A percentile compares a stretch with the other conserved stretches of the same genome.
Evolutionary conservation across 1,139 yeast species (phyloP).

Genomic region (Debaryomyces coudertii): DNA sequence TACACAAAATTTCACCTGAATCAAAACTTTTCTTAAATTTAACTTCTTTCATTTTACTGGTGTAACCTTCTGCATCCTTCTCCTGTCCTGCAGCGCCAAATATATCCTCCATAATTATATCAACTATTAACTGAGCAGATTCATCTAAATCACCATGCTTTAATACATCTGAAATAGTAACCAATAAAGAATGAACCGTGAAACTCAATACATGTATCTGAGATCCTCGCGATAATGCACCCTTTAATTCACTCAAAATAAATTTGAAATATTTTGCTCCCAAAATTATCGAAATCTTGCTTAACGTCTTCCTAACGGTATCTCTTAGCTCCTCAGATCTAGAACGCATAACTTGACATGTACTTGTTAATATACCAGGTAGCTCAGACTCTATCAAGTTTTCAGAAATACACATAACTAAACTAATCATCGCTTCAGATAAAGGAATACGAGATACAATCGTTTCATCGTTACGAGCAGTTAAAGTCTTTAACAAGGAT

Average conservation of each 20-base stretch:
- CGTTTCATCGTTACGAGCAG: conserved; percentile 74
- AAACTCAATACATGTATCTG: conserved; percentile 92
- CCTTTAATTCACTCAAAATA: conserved; percentile 72
- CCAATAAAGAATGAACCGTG: conserved; percentile 76
- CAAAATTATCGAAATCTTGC: conserved; percentile 61
- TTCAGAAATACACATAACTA: conserved; percentile 64
- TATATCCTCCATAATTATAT: conserved; percentile 85
- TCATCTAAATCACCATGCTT: conserved; percentile 78
- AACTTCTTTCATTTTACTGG: conserved; percentile 86
- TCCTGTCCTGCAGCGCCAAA: conserved; percentile 94
- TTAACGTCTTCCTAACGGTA: conserved; percentile 75
- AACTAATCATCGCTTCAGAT: conserved; percentile 78
- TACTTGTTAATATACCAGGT: conserved; percentile 80
- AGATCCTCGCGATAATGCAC: conserved; percentile 85
- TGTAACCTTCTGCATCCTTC: conserved; percentile 92
- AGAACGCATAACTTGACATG: conserved; percentile 87
- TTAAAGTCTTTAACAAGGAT: conserved; percentile 60
- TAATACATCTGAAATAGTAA: conserved; percentile 50
- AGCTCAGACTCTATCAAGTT: conserved; percentile 60
- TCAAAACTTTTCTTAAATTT: conserved; percentile 88
- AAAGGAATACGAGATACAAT: conserved; percentile 75
- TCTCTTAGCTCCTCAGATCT: conserved; percentile 90
- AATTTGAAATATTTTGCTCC: conserved; percentile 79
- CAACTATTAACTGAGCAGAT: conserved; percentile 61
- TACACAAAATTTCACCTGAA: conserved; percentile 76